A percentile compares a stretch with the other conserved stretches of the same genome.
Conservation (phyloP, 768 basidiomycete genomes). For the Tylopilus vinaceipallidus region DNA sequence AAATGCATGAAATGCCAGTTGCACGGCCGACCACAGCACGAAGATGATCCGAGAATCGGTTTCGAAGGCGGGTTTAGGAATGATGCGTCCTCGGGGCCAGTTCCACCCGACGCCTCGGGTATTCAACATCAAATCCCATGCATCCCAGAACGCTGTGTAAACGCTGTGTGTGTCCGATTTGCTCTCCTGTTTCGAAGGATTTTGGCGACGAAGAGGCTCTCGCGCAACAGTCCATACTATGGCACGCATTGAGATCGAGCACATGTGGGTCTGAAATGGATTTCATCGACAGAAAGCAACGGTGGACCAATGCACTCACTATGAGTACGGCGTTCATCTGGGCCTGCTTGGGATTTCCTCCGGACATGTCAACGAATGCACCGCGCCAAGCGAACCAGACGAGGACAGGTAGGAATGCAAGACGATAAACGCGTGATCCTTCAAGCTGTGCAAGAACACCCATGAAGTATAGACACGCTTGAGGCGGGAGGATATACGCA, state of each 20-base stretch:
- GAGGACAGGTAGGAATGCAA: slow-evolving; percentile 48
- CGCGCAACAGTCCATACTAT: slow-evolving; percentile 21
- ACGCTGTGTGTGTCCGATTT: slow-evolving; percentile 1
- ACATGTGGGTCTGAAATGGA: slow-evolving; percentile 15
- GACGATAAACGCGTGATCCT: slow-evolving; percentile 40
- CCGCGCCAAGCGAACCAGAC: slow-evolving; percentile 44
- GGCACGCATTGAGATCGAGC: slow-evolving; percentile 13
- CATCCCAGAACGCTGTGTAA: slow-evolving; percentile 22
- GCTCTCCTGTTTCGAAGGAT: not conserved
- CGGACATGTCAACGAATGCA: slow-evolving; percentile 23
- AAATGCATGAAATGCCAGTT: slow-evolving; percentile 4
- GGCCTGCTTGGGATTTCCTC: slow-evolving; percentile 10
- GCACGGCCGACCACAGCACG: slow-evolving; percentile 1
- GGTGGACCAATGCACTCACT: slow-evolving; percentile 24
- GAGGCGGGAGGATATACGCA: slow-evolving; percentile 40
- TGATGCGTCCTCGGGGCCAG: slow-evolving; percentile 18
- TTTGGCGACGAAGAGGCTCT: slow-evolving; percentile 10
- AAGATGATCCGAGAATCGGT: slow-evolving; percentile 15
- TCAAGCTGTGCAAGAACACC: slow-evolving; percentile 53
- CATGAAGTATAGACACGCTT: slow-evolving; percentile 49
- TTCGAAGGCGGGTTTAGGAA: slow-evolving; percentile 10
- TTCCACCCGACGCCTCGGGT: slow-evolving; percentile 31
- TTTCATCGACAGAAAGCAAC: not conserved
- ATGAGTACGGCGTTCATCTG: slow-evolving; percentile 17
- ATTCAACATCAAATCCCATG: slow-evolving; percentile 26